Evolutionary conservation across 495 filamentous ascomycete species (phyloP).

Genomic region (Umbilicaria muhlenbergii): DNA sequence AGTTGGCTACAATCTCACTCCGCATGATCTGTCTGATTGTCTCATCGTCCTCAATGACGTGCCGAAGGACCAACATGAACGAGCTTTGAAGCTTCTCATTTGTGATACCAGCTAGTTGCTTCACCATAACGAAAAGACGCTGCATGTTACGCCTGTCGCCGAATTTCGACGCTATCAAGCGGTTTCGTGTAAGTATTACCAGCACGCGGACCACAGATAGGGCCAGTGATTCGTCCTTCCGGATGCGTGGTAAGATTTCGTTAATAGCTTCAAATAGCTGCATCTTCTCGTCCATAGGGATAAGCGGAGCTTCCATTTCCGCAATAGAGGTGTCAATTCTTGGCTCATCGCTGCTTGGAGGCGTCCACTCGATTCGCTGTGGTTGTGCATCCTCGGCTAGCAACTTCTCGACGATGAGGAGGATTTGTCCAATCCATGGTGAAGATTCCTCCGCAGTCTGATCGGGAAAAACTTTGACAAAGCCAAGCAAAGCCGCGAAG

Average conservation of each 20-base stretch:
- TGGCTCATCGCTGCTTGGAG: slow-evolving; percentile 28
- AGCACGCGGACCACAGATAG: slow-evolving; percentile 70
- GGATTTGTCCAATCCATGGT: slow-evolving; percentile 82
- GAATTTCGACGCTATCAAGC: slow-evolving; percentile 55
- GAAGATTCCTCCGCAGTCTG: slow-evolving; percentile 56
- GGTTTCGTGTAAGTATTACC: slow-evolving; percentile 75
- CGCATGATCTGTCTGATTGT: slow-evolving; percentile 86
- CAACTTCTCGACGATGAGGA: slow-evolving; percentile 80
- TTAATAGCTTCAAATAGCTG: slow-evolving; percentile 59
- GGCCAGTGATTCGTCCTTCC: slow-evolving; percentile 73
- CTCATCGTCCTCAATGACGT: slow-evolving; percentile 87
- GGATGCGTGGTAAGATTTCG: slow-evolving; percentile 68
- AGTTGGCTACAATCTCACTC: slow-evolving; percentile 66
- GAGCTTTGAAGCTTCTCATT: slow-evolving; percentile 62
- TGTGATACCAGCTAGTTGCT: slow-evolving; percentile 65
- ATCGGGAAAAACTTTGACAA: slow-evolving; percentile 59
- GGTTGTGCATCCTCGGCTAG: slow-evolving; percentile 78
- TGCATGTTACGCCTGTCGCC: slow-evolving; percentile 81
- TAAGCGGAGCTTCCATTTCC: slow-evolving; percentile 41
- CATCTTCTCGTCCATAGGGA: slow-evolving; percentile 49
- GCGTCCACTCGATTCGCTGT: slow-evolving; percentile 52
- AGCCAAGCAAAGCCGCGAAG: slow-evolving; percentile 56
- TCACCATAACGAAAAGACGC: slow-evolving; percentile 84
- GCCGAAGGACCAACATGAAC: slow-evolving; percentile 77
- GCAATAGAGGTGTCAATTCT: slow-evolving; percentile 34